Conservation (phyloP, 164 flowering plant genomes). For the Euptelea pleiosperma region DNA sequence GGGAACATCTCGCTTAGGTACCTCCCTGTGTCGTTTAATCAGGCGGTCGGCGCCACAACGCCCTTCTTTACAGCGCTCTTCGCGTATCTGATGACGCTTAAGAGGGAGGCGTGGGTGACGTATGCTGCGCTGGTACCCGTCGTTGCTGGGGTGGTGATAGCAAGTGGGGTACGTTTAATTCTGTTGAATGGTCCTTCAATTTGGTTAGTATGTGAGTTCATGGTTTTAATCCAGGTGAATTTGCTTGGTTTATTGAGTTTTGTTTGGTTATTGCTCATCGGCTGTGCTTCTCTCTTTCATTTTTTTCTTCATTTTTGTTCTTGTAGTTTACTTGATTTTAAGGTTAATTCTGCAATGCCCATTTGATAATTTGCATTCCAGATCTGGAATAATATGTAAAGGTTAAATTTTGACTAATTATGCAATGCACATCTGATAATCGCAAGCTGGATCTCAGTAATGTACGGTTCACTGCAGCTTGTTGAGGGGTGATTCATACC, state of each 20-base stretch:
- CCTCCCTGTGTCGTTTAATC: conserved; percentile 74
- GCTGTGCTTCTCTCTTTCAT: no score
- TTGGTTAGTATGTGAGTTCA: not conserved
- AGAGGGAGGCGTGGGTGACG: conserved; percentile 76
- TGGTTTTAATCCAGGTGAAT: conserved; percentile 3
- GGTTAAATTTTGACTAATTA: no score
- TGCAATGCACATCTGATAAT: no score
- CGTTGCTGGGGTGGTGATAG: conserved; percentile 69
- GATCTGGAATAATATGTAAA: no score
- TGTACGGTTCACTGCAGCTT: no score
- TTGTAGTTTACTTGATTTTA: no score
- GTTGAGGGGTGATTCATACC: no score
- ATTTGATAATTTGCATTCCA: no score
- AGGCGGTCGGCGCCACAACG: conserved; percentile 83
- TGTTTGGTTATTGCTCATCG: no score
- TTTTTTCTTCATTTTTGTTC: no score
- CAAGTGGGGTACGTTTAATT: conserved; percentile 60
- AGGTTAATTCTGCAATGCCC: no score
- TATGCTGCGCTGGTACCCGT: conserved; percentile 77
- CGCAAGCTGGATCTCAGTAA: no score
- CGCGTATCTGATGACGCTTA: conserved; percentile 56
- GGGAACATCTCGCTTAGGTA: conserved; percentile 68
- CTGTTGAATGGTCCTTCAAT: not conserved
- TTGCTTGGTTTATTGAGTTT: conserved; percentile 2
- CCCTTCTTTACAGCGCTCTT: conserved; percentile 79